phyloP scores from a whole-genome alignment of 345 rosid genomes.

The Hypericum perforatum region DNA sequence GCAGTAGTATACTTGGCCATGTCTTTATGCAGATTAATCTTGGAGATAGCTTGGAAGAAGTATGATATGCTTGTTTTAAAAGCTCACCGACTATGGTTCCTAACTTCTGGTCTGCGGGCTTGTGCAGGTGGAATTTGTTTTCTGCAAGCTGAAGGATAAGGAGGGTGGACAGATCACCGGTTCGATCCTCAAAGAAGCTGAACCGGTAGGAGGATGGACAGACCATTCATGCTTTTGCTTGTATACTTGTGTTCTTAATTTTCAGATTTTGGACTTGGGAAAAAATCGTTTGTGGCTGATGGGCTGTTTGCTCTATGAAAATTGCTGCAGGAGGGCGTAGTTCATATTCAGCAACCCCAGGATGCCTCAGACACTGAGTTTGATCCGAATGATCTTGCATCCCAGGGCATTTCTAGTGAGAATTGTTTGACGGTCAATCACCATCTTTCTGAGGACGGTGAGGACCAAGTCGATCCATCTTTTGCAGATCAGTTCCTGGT shows the following conservation, averaged over 20 bases:
- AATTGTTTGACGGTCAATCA: conserved; percentile 3
- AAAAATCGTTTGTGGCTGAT: too few species aligned
- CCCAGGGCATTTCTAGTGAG: neutral
- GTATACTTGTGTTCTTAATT: too few species aligned
- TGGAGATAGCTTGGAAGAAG: neutral
- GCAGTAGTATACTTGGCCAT: neutral
- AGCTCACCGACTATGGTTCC: too few species aligned
- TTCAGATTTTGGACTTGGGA: too few species aligned
- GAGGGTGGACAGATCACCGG: neutral
- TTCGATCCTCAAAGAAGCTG: neutral
- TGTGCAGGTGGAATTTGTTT: conserved; percentile 10
- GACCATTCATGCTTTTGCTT: too few species aligned
- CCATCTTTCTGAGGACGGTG: neutral
- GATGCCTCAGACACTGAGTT: too few species aligned
- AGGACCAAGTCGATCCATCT: neutral
- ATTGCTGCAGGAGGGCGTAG: too few species aligned
- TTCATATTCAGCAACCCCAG: too few species aligned
- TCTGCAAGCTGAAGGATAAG: conserved; percentile 13
- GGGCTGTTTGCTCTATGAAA: too few species aligned
- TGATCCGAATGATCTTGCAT: too few species aligned
- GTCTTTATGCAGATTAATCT: too few species aligned
- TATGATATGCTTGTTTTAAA: neutral
- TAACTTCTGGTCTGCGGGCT: neutral
- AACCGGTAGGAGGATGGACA: conserved; percentile 17
- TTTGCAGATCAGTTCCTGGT: conserved; percentile 8